Evolutionary conservation across 305 asterid genomes (phyloP).

Genomic region (Solanum hybrid): DNA sequence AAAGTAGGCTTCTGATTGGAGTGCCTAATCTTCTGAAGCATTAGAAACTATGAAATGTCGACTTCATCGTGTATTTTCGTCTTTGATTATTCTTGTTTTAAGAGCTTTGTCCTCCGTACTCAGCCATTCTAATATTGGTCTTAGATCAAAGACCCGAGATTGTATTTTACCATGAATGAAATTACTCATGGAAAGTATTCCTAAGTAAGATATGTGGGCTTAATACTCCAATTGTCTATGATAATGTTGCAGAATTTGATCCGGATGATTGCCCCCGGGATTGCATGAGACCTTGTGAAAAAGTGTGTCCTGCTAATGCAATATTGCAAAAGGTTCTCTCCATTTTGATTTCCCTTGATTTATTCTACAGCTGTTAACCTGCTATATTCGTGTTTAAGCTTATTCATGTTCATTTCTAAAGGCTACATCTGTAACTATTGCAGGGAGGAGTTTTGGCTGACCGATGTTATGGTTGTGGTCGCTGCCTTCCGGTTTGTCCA

Average conservation of each 20-base stretch:
- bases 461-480: conserved; percentile 93
- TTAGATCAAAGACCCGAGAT: background rate
- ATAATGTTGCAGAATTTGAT: conserved; percentile 51
- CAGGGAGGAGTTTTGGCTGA: conserved; percentile 76
- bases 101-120: background rate
- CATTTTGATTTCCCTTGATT: background rate
- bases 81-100: background rate
- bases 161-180: background rate
- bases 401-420: background rate
- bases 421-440: background rate
- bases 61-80: too few relatives aligned
- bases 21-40: background rate
- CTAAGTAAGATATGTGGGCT: background rate
- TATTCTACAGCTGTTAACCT: background rate
- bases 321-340: conserved; percentile 47
- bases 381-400: background rate
- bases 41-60: background rate
- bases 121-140: background rate
- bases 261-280: conserved; percentile 68
- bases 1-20: background rate
- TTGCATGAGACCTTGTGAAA: conserved; percentile 83
- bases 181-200: background rate
- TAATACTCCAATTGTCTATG: background rate
- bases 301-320: conserved; percentile 83
- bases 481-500: conserved; percentile 86